A percentile compares a stretch with the other conserved stretches of the same genome.
phyloP scores from a whole-genome alignment of 257 asterid species.

The Solanum appendiculatum region DNA sequence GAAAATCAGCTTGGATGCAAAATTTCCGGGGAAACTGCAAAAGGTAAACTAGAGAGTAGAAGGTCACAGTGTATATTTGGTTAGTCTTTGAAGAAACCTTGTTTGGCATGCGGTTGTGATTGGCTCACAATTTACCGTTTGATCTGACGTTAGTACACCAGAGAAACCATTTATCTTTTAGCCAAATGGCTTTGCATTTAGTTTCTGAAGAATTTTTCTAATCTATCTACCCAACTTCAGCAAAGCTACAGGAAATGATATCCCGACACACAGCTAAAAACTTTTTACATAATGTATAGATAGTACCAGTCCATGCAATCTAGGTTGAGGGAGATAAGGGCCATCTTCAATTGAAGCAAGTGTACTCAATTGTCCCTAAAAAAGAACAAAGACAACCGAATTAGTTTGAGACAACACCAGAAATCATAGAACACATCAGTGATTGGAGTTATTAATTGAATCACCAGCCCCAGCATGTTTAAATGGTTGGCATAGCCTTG shows the following conservation, averaged over 20 bases:
- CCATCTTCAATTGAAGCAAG: slow-evolving; percentile 3
- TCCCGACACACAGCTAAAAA: neutral
- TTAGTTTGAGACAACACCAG: neutral
- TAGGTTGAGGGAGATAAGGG: slow-evolving; percentile 6
- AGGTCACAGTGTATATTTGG: neutral
- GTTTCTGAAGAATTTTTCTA: neutral
- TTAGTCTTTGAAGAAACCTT: neutral
- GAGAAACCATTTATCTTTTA: neutral
- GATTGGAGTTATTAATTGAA: neutral
- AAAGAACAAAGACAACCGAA: neutral
- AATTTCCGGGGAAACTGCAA: neutral
- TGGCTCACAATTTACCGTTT: neutral
- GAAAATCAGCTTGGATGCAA: neutral
- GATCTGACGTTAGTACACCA: neutral
- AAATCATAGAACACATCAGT: neutral
- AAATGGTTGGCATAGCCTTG: slow-evolving; percentile 8
- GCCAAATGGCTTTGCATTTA: neutral
- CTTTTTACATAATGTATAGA: neutral
- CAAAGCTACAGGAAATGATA: neutral
- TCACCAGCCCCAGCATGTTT: slow-evolving; percentile 15
- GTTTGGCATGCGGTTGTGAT: neutral
- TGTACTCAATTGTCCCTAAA: slow-evolving; percentile 16
- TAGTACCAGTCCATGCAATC: slow-evolving; percentile 13
- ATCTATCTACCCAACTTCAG: neutral
- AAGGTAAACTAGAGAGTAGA: neutral